Evolutionary conservation across 805 yeast genomes (phyloP).

Genomic region (Candida krabiensis): DNA sequence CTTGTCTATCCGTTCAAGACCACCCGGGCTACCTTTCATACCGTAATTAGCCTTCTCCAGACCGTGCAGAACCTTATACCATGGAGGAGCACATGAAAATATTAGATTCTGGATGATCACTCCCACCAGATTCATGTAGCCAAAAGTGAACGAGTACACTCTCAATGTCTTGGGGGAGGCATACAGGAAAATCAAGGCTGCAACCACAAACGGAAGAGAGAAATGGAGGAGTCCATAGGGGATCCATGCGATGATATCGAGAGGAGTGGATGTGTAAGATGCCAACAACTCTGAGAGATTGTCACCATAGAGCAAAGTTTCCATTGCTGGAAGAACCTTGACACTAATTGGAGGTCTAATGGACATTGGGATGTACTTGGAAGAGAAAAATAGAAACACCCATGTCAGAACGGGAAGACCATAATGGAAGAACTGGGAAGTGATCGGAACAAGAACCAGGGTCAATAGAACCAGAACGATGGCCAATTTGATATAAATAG

Average conservation of each 20-base stretch:
- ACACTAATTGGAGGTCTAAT: slow-evolving; percentile 88
- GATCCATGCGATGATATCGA: slow-evolving; percentile 88
- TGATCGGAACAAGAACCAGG: slow-evolving; percentile 63
- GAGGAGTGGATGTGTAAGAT: slow-evolving; percentile 58
- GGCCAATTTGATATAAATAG: slow-evolving; percentile 16
- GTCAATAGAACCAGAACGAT: slow-evolving; percentile 10
- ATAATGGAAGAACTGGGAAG: slow-evolving; percentile 80
- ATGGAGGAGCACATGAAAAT: slow-evolving; percentile 96
- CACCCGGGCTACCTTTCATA: slow-evolving; percentile 96
- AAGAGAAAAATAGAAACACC: slow-evolving; percentile 80
- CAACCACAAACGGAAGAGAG: slow-evolving; percentile 85
- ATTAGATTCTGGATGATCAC: slow-evolving; percentile 71
- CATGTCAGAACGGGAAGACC: slow-evolving; percentile 86
- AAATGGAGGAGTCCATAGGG: slow-evolving; percentile 94
- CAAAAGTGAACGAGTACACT: slow-evolving; percentile 89
- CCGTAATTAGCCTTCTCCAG: slow-evolving; percentile 86
- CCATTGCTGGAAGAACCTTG: slow-evolving; percentile 88
- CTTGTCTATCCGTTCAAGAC: slow-evolving; percentile 81
- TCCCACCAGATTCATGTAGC: slow-evolving; percentile 88
- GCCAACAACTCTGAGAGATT: slow-evolving; percentile 85
- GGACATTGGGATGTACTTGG: slow-evolving; percentile 67
- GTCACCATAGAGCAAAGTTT: slow-evolving; percentile 90
- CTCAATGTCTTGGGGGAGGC: slow-evolving; percentile 89
- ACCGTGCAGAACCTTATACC: slow-evolving; percentile 88
- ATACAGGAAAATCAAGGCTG: slow-evolving; percentile 74